Base-by-base conservation (phyloP, 768 basidiomycete species). In the Panellus pusillus region DNA sequence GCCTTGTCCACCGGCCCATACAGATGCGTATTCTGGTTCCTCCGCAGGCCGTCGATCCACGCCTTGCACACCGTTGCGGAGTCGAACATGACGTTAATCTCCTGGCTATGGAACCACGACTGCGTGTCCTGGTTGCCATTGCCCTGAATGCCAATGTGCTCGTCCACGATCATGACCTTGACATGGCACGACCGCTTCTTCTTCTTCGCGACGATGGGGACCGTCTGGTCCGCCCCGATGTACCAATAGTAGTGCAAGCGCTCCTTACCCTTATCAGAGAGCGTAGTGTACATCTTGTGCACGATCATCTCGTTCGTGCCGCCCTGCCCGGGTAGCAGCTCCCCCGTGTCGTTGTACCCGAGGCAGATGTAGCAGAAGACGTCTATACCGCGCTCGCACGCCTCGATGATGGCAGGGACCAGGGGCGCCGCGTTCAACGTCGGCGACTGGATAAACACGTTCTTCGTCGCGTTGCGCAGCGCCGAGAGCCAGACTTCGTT, bases 121-220 rank as follows among this genome's bases (percentile, higher is more conserved):
- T 88, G 86, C 7, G 82, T 79, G 54, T 84, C 83, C 64, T 87
- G 85, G 66, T 87, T 88, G 20, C 87, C 86, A 59, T 83, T 89
- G 9, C 87, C 87, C 17, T 77, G 73, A 54, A 89, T 87, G 13
- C 78, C 81, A 41, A 87, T 78, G 58, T 76, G 71, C 61, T 81
- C 81, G 63, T 89, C 87, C 54, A 87, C 77, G 32, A 79, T 73
- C 71, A 86, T 85, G 63, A 88, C 74, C 65, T 88, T 86, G 63
- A 87, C 78, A 60, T 89, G 87, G 63, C 87, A 89, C 65, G 86
- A 89, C 19, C 87, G 76, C 60, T 86, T 80, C 71, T 84, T 86
- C 62, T 74, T 69, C 28, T 81, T 78, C 11, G 87, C 86, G 52
- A 84, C 83, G 38, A 87, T 73, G 4, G 87, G 87, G 41, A 76